Base-by-base conservation (phyloP, 2,329 filamentous ascomycete genomes). In the Akanthomyces dipterigenus region DNA sequence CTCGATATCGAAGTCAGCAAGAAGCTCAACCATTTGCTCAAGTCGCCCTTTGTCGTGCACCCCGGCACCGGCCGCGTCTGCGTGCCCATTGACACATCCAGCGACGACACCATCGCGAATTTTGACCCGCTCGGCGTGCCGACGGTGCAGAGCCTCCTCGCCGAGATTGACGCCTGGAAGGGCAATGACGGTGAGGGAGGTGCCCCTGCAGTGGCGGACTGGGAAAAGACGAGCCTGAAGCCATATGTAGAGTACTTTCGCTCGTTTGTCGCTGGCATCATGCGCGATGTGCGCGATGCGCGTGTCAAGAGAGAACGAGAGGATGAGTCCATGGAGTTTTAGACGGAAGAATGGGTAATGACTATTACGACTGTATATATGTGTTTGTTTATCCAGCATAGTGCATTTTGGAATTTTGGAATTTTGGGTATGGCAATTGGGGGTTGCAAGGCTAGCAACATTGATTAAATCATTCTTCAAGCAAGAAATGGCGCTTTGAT, bases 1-100 rank as follows among this genome's bases (percentile, higher is more conserved):
- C 89, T 99, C 60, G 95, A 99, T 80, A 93, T 95, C 64, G 92
- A 96, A 75, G 95, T 99, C 72, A 95, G 90, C 71, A 98, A 98
- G 80, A 96, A 97, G 73, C 85, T 96, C 62, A 98, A 97, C 78
- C 95, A 99, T 82, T 85, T 99, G 82, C 87, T 99, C 68, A 99
- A 99, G 74, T 93, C 88, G 64, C 95, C 95, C 0, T 99, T 99
- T 70, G 93, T 97, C 63, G 88, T 99, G 42, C 95, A 99, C 72
- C 95, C 95, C 0, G 92, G 92, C 20, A 99, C 95, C 0, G 93
- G 95, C 1, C 80, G 93, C 60, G 91, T 99, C 7, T 99, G 95
- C 77, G 95, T 99, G 56, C 95, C 95, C 2, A 98, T 99, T 69
- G 90, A 98, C 71, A 83, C 86, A 1, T 77, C 78, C 40, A 60